Evolutionary conservation across 2,329 filamentous ascomycete species (phyloP).

Genomic region (Fusarium sp.): DNA sequence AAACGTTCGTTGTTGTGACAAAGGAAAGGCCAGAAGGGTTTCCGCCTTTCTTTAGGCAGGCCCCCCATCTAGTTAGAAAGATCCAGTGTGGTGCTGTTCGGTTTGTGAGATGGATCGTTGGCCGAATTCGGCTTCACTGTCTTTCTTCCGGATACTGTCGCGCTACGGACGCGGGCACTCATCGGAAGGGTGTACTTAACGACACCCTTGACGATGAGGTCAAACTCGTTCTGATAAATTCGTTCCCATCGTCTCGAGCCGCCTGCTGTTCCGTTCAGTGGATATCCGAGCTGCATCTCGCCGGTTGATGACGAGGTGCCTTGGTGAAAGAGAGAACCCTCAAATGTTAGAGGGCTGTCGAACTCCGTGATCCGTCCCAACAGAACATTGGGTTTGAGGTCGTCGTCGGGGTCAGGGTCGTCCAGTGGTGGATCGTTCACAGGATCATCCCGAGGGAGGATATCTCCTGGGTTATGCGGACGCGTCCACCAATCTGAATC

Average conservation of each 20-base stretch:
- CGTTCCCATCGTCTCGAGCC: constrained; percentile 90
- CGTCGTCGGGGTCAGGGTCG: constrained; percentile 71
- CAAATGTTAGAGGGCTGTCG: constrained; percentile 88
- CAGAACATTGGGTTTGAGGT: constrained; percentile 79
- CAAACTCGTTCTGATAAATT: constrained; percentile 91
- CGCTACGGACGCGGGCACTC: constrained; percentile 68
- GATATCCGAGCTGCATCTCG: constrained; percentile 82
- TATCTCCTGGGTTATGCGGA: constrained; percentile 38
- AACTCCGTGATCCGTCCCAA: constrained; percentile 90
- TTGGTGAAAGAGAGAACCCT: constrained; percentile 87
- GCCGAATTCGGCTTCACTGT: constrained; percentile 71
- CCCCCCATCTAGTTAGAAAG: constrained; percentile 29
- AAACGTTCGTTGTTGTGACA: constrained; percentile 34
- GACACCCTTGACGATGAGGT: constrained; percentile 90
- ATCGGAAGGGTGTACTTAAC: constrained; percentile 81
- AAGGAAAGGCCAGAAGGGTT: constrained; percentile 38
- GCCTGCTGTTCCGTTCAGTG: constrained; percentile 89
- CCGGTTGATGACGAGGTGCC: constrained; percentile 78
- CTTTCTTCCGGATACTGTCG: constrained; percentile 68
- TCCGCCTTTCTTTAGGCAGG: constrained; percentile 22
- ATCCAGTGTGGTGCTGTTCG: constrained; percentile 75
- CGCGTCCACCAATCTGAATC: constrained; percentile 69
- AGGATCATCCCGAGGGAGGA: constrained; percentile 47
- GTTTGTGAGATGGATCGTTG: constrained; percentile 70
- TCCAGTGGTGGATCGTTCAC: constrained; percentile 58